Conservation (phyloP, 345 rosid genomes). For the Brassica cretica region DNA sequence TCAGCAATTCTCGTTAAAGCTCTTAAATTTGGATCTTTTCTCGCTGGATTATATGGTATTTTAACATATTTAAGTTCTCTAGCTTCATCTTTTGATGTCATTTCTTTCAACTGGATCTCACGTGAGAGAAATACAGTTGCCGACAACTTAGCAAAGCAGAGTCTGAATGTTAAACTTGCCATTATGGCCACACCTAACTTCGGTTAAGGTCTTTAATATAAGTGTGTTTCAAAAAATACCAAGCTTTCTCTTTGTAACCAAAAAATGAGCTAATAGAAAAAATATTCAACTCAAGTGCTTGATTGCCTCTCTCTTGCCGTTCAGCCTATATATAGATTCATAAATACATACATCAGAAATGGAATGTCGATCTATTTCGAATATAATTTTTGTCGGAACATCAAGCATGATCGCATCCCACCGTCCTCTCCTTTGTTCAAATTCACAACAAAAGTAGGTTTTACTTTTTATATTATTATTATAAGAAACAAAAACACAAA, state of each 20-base stretch:
- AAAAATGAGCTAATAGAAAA: neutral
- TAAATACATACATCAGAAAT: neutral
- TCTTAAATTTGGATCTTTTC: no score
- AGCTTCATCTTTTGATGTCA: no score
- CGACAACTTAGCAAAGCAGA: no score
- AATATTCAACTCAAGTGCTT: neutral
- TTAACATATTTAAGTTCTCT: no score
- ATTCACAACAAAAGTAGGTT: slow-evolving; percentile 20
- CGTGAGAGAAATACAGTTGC: no score
- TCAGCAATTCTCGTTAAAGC: no score
- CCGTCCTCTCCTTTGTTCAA: slow-evolving; percentile 5
- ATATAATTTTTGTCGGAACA: slow-evolving; percentile 14
- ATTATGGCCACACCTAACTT: no score
- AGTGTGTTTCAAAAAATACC: no score
- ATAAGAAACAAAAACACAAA: neutral
- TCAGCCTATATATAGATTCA: neutral
- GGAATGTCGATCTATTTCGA: neutral
- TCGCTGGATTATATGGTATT: no score
- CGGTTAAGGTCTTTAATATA: no score
- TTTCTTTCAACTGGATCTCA: no score
- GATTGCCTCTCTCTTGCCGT: slow-evolving; percentile 9
- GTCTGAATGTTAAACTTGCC: no score
- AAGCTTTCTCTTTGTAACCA: slow-evolving; percentile 8
- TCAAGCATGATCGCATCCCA: slow-evolving; percentile 27
- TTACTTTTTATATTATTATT: neutral